Conservation (phyloP, 331 rosid species). For the Quercus tomentella region DNA sequence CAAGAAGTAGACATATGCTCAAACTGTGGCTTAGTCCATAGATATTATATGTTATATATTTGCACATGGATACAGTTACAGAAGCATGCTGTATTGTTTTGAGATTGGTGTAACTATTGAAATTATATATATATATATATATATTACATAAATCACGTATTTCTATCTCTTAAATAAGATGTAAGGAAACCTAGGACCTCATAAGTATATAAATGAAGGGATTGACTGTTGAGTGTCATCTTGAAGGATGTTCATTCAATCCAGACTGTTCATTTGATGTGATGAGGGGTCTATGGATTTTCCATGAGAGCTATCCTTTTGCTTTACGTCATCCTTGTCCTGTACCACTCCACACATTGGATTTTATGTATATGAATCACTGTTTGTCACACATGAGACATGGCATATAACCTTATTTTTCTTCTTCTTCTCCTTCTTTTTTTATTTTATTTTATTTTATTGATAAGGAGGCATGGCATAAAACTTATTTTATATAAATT, state of each 20-base stretch:
- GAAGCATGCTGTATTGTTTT: not conserved
- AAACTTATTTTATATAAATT: too few species aligned
- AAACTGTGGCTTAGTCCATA: not conserved
- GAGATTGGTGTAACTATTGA: not conserved
- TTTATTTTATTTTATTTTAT: too few species aligned
- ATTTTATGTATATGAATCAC: too few species aligned
- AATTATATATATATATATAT: not conserved
- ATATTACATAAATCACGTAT: not conserved
- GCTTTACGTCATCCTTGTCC: too few species aligned
- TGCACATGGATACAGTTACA: not conserved
- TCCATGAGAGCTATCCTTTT: too few species aligned
- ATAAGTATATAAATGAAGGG: not conserved
- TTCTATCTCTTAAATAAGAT: not conserved
- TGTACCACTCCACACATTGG: too few species aligned
- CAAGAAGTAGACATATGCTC: not conserved
- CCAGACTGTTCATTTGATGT: too few species aligned
- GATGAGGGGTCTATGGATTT: too few species aligned
- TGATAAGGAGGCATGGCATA: too few species aligned
- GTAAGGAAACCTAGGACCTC: not conserved
- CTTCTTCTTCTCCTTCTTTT: too few species aligned
- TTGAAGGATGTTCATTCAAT: not conserved
- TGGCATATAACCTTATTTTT: too few species aligned
- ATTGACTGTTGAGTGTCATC: not conserved
- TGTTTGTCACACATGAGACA: too few species aligned
- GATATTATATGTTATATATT: not conserved